Base-by-base conservation (phyloP, 768 basidiomycete species). In the Psilocybe tampanensis region DNA sequence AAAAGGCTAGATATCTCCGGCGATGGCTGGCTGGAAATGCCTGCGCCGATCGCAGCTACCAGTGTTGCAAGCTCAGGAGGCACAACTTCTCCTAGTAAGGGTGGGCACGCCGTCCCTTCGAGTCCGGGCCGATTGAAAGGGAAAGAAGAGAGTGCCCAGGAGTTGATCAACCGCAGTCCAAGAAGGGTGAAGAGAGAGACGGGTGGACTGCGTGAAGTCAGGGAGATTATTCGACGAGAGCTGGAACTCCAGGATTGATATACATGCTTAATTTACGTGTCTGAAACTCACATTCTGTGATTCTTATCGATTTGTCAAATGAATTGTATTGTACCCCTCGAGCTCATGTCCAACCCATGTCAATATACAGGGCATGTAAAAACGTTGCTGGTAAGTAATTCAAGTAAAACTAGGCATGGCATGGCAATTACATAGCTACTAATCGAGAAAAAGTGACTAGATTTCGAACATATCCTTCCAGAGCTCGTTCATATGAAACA, bases 141-240 rank as follows among this genome's bases (percentile, higher is more conserved):
- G n/a, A 84, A 80, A 63, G 69, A 83, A 52, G 82, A 86, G 54
- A 89, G 85, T 60, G 84, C 80, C 19, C 72, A 80, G 56, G 85
- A 86, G 68, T 64, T 92, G 18, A 70, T 85, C 15, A 84, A 78
- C 23, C 78, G 90, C 45, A 93, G 91, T 69, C 92, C 92, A 7
- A 83, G 82, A 54, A 75, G 83, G 58, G 86, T 94, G 33, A 88
- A 85, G 66, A 79, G 77, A 23, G 89, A 92, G 65, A 80, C 75
- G 5, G 88, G 90, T 29, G 90, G 91, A 0, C 75, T 94, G 62
- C 80, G 92, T 36, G 83, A 90, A 68, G 91, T 93, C 29, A 76
- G 91, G 55, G 92, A 94, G 71, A 86, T 90, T 65, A 90, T 94
- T 66, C 80, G 90, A 64, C 77, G 80, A 60, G 92, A 93, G 74